Conservation (phyloP, 2,329 filamentous ascomycete genomes). For the Penicillium sp. region DNA sequence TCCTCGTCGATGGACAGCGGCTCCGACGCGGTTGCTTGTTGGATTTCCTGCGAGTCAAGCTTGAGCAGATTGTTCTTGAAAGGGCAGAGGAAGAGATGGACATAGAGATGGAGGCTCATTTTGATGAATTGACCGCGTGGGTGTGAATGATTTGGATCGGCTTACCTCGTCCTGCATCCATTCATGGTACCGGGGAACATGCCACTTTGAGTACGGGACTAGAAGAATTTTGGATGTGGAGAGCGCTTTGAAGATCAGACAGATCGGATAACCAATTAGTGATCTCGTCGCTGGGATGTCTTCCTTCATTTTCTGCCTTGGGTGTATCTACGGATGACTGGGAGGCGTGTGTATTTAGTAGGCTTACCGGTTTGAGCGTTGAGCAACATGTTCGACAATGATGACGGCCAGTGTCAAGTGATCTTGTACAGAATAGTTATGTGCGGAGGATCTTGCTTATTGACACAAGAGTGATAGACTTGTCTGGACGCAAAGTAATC, state of each 20-base stretch:
- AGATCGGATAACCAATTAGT: not conserved
- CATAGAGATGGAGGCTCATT: too few relatives aligned
- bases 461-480: too few relatives aligned
- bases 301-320: too few relatives aligned
- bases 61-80: too few relatives aligned
- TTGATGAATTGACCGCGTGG: not conserved
- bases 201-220: conserved; percentile 75
- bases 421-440: not conserved
- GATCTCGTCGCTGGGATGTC: not conserved
- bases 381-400: conserved; percentile 24
- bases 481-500: too few relatives aligned
- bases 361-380: conserved; percentile 31
- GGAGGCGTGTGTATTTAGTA: not conserved
- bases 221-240: conserved; percentile 62
- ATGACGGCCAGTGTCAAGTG: not conserved
- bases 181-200: conserved; percentile 75
- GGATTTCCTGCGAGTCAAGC: conserved; percentile 52
- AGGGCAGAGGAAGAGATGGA: too few relatives aligned
- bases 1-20: conserved; percentile 74
- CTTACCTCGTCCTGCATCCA: conserved; percentile 81
- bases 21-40: conserved; percentile 80
- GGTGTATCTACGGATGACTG: too few relatives aligned
- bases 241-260: conserved; percentile 50
- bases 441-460: too few relatives aligned
- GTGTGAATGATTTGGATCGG: not conserved